A percentile compares a stretch with the other conserved stretches of the same genome.
Evolutionary conservation across 73 alveolate species (phyloP).

Genomic region (Breviolum minutum): DNA sequence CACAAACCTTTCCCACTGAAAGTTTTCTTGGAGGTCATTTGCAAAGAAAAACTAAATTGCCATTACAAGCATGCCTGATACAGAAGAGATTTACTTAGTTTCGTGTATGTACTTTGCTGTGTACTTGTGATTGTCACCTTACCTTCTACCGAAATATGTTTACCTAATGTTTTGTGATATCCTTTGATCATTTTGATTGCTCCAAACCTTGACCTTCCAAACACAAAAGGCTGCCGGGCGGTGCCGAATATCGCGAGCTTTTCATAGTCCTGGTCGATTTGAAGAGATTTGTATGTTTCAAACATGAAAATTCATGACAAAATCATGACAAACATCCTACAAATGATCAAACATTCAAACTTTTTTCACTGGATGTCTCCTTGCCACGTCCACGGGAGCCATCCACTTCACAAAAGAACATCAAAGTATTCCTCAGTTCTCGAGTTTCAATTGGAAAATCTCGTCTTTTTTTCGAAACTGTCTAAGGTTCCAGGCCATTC

Average conservation of each 20-base stretch:
- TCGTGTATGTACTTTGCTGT: too few species aligned
- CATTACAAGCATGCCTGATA: too few species aligned
- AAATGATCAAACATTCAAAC: too few species aligned
- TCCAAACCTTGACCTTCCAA: too few species aligned
- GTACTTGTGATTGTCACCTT: too few species aligned
- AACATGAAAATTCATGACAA: neutral
- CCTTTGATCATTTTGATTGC: neutral
- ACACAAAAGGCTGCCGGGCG: neutral
- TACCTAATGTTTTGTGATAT: too few species aligned
- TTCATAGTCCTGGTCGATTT: slow-evolving; percentile 18
- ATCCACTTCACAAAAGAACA: slow-evolving; percentile 91
- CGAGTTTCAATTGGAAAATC: neutral
- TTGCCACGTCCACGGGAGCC: slow-evolving; percentile 93
- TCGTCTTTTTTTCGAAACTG: too few species aligned
- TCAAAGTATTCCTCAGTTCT: slow-evolving; percentile 50
- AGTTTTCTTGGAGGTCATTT: neutral
- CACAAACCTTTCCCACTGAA: neutral
- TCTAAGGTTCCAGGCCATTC: slow-evolving; percentile 47
- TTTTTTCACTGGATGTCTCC: neutral
- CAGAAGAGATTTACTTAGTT: too few species aligned
- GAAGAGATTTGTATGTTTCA: neutral
- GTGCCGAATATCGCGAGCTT: slow-evolving; percentile 60
- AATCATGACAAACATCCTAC: neutral
- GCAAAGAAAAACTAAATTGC: too few species aligned
- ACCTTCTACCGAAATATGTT: neutral